phyloP scores from a whole-genome alignment of 768 basidiomycete species.

The Lactarius hengduanensis region DNA sequence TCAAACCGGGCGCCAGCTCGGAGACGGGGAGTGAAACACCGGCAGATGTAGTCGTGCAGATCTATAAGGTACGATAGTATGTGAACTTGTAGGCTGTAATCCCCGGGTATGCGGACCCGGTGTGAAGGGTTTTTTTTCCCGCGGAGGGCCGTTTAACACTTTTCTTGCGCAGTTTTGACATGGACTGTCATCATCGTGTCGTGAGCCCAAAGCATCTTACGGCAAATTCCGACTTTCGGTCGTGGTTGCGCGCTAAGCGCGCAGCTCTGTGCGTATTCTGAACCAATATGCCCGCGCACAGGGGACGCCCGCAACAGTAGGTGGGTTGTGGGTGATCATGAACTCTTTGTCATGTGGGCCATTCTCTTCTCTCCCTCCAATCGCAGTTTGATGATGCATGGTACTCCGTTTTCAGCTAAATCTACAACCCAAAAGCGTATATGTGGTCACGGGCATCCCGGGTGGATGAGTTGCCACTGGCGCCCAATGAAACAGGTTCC shows the following conservation, averaged over 20 bases:
- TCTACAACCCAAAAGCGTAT: neutral
- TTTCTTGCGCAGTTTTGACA: slow-evolving; percentile 3
- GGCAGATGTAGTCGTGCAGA: slow-evolving; percentile 61
- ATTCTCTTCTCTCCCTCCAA: neutral
- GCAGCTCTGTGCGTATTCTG: neutral
- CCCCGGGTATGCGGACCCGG: neutral
- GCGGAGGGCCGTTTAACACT: neutral
- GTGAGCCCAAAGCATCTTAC: neutral
- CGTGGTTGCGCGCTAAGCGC: neutral
- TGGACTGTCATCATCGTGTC: neutral
- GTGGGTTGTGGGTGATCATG: neutral
- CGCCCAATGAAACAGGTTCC: neutral
- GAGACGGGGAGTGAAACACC: slow-evolving; percentile 28
- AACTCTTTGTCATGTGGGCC: neutral
- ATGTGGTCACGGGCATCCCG: neutral
- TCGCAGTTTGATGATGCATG: neutral
- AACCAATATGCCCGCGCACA: neutral
- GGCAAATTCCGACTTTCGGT: neutral
- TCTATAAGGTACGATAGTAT: slow-evolving; percentile 69
- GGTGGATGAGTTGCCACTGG: neutral
- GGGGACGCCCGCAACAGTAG: neutral
- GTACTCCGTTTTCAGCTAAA: neutral
- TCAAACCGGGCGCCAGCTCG: slow-evolving; percentile 42
- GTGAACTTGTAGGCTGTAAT: neutral
- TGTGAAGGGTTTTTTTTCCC: neutral